Evolutionary conservation across 2,329 filamentous ascomycete species (phyloP), one percentile per base, ranked within the genome.

Genomic region (Stachybotrys elegans): DNA sequence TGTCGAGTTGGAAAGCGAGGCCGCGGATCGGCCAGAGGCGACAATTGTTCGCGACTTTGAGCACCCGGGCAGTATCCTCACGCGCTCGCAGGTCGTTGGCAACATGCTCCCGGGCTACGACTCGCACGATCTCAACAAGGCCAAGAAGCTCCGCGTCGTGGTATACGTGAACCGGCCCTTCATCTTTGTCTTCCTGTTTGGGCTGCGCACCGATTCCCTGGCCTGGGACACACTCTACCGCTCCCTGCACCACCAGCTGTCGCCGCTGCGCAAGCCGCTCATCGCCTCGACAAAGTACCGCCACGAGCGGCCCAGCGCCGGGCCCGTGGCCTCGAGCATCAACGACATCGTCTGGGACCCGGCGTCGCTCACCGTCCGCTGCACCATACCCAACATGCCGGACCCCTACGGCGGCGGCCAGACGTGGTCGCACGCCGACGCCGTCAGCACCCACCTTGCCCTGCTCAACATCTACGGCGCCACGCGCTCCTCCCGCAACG

Each of bases 91-190:
- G 42, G 56, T 64, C 23, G 50, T 60, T 19, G 62, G 63, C 14
- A 62, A 58, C 23, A 58, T 61, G 52, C 49, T 61, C 12, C 57
- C 58, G 3, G 57, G 59, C 9, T 61, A 57, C 36, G 53, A 56
- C 42, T 59, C 59, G 3, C 76, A 76, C 51, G 75, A 79, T 50
- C 63, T 68, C 45, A 78, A 75, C 57, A 78, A 77, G 55, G 67
- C 70, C 3, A 70, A 72, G 46, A 79, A 75, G 52, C 62, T 90
- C 34, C 78, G 83, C 1, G 83, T 88, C 2, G 76, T 90, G 6
- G 76, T 90, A 40, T 91, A 90, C 57, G 77, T 84, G 37, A 81
- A 83, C 59, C 78, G 76, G 20, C 88, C 88, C 0, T 92, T 92
- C 62, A 77, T 92, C 39, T 91, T 87, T 59, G 78, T 83, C 2